Conservation (phyloP, 1,284 basidiomycete genomes). For the Cryptococcus hybrid region DNA sequence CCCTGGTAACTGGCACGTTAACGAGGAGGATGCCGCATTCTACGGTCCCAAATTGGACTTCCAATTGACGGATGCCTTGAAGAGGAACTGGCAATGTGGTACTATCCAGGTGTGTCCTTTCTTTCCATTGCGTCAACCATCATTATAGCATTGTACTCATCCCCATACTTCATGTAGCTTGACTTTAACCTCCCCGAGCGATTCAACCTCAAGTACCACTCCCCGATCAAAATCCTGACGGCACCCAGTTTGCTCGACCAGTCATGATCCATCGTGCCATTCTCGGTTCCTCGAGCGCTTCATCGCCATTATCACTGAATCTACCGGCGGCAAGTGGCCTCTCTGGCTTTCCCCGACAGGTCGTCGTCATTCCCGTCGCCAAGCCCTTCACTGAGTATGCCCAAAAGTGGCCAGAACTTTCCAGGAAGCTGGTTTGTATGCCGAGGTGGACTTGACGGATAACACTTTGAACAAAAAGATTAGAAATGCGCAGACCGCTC, state of each 20-base stretch:
- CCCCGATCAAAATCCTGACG: constrained; percentile 52
- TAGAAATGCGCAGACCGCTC: constrained; percentile 83
- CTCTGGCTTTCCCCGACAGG: constrained; percentile 96
- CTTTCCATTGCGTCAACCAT: background rate
- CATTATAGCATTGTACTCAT: background rate
- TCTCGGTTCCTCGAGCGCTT: constrained; percentile 93
- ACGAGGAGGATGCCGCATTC: constrained; percentile 96
- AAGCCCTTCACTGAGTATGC: constrained; percentile 84
- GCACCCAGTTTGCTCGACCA: constrained; percentile 64
- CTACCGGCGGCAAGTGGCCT: constrained; percentile 98
- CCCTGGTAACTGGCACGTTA: constrained; percentile 88
- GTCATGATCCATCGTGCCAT: constrained; percentile 99
- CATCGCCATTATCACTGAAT: constrained; percentile 96
- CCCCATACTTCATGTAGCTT: constrained; percentile 59
- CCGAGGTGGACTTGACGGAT: constrained; percentile 87
- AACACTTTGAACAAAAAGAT: constrained; percentile 98
- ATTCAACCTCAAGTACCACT: constrained; percentile 92
- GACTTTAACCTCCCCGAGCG: constrained; percentile 99
- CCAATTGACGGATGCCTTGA: constrained; percentile 89
- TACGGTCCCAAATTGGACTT: constrained; percentile 97
- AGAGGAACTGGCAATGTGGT: constrained; percentile 94
- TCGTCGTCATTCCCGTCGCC: constrained; percentile 92
- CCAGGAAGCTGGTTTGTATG: constrained; percentile 70
- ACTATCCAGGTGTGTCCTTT: constrained; percentile 62
- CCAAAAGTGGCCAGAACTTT: constrained; percentile 69